A percentile compares a stretch with the other conserved stretches of the same genome.
Conservation (phyloP, 2,329 filamentous ascomycete species). For the Tolypocladium endophyticum region DNA sequence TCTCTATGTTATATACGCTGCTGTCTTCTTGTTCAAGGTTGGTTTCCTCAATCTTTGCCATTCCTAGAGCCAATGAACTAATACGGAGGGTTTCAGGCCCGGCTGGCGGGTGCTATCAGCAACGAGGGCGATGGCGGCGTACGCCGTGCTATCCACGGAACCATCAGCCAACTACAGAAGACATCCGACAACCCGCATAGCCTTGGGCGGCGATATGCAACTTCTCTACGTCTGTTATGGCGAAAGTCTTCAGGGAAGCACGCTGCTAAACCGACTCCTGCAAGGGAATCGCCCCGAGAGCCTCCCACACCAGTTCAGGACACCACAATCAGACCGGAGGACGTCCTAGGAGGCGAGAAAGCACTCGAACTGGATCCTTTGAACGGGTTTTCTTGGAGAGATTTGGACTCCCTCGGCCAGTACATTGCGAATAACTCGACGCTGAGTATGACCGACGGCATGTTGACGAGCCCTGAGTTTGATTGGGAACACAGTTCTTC, state of each 20-base stretch:
- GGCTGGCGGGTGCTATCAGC: conserved; percentile 49
- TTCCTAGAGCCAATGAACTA: too few species aligned
- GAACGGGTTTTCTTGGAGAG: conserved; percentile 52
- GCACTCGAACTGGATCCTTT: conserved; percentile 29
- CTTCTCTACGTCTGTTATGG: conserved; percentile 51
- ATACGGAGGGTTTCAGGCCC: conserved; percentile 24
- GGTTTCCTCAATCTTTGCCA: not conserved
- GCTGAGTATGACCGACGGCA: conserved; percentile 12
- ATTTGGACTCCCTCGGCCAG: conserved; percentile 48
- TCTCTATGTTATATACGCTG: conserved; percentile 51
- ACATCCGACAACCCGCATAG: conserved; percentile 48
- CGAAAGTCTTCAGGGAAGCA: conserved; percentile 22
- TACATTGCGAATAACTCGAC: conserved; percentile 25
- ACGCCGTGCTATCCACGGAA: conserved; percentile 45
- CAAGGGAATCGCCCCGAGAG: conserved; percentile 5
- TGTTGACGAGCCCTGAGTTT: conserved; percentile 13
- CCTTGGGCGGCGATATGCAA: conserved; percentile 50
- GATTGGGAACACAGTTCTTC: conserved; percentile 13
- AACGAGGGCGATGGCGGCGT: conserved; percentile 43
- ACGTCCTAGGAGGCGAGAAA: conserved; percentile 11
- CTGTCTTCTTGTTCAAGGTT: conserved; percentile 56
- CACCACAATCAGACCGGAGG: conserved; percentile 13
- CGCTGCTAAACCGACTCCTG: not conserved
- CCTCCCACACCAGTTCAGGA: conserved; percentile 13
- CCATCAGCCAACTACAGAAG: conserved; percentile 47